Percentiles rank a stretch among this genome's conserved stretches.
Conservation (phyloP, 805 yeast genomes). For the Clavispora santaluciae region DNA sequence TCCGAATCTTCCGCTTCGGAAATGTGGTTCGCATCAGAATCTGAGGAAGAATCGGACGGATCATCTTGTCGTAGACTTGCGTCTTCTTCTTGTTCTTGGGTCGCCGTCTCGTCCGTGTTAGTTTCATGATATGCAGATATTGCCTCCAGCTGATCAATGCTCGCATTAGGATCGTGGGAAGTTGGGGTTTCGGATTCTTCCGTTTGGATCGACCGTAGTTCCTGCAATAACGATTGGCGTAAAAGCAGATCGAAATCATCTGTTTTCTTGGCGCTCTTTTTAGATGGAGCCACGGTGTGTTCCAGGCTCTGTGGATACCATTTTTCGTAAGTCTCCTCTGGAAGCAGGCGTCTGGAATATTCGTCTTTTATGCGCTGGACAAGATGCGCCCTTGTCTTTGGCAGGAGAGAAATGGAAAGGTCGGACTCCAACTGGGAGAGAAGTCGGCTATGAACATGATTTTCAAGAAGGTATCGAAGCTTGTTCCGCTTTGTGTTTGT, state of each 20-base stretch:
- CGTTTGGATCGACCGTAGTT: background rate
- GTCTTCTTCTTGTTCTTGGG: background rate
- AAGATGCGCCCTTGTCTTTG: conserved; percentile 10
- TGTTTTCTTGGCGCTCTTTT: background rate
- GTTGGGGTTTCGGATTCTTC: background rate
- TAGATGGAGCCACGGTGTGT: background rate
- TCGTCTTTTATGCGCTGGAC: conserved; percentile 13
- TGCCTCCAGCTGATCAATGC: too few species aligned
- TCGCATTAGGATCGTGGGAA: too few species aligned
- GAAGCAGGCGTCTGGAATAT: conserved; percentile 7
- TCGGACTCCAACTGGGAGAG: conserved; percentile 6
- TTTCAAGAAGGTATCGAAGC: conserved; percentile 6
- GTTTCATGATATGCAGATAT: too few species aligned
- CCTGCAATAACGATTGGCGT: background rate
- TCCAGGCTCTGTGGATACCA: conserved; percentile 6
- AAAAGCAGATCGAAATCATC: conserved; percentile 3
- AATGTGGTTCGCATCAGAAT: background rate
- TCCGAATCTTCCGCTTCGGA: background rate
- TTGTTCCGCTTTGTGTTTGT: conserved; percentile 5
- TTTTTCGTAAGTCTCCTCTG: conserved; percentile 13
- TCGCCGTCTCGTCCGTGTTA: too few species aligned
- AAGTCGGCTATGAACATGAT: conserved; percentile 3
- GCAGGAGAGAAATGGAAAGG: conserved; percentile 8
- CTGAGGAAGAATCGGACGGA: background rate
- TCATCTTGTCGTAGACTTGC: background rate